A percentile compares a stretch with the other conserved stretches of the same genome.
Conservation (phyloP, 2,329 filamentous ascomycete species). For the Stachybotrys chlorohalonatus region DNA sequence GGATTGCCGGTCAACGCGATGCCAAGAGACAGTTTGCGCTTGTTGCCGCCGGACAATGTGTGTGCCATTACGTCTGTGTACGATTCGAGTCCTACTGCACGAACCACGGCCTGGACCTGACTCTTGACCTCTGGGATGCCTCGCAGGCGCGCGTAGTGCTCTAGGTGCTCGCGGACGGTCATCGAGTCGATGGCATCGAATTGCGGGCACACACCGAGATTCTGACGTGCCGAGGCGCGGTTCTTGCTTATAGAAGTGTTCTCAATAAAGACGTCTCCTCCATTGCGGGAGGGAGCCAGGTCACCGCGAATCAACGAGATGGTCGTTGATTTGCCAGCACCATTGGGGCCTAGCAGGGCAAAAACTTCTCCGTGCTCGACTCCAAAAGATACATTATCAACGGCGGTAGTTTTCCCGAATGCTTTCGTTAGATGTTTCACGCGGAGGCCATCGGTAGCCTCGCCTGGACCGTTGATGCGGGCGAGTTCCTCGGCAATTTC, state of each 20-base stretch:
- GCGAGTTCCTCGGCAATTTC: constrained; percentile 14
- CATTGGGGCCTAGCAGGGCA: constrained; percentile 67
- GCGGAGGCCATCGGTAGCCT: constrained; percentile 41
- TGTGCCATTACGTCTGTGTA: constrained; percentile 69
- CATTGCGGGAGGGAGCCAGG: constrained; percentile 57
- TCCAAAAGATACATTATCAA: constrained; percentile 64
- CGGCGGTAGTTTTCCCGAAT: constrained; percentile 55
- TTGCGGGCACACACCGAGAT: constrained; percentile 87
- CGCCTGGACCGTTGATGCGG: constrained; percentile 16
- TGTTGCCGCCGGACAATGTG: constrained; percentile 82
- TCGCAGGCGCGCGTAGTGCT: constrained; percentile 78
- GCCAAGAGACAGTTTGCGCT: constrained; percentile 80
- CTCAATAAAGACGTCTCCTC: constrained; percentile 77
- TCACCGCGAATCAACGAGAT: constrained; percentile 89
- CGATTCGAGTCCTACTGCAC: constrained; percentile 65
- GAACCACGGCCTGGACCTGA: constrained; percentile 71
- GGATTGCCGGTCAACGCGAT: constrained; percentile 93
- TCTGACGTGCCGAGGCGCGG: constrained; percentile 61
- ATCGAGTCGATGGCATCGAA: constrained; percentile 83
- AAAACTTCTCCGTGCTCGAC: constrained; percentile 62
- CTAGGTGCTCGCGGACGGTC: constrained; percentile 79
- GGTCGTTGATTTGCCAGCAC: constrained; percentile 77
- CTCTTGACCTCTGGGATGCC: constrained; percentile 67
- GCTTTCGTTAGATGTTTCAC: constrained; percentile 59
- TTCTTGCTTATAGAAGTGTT: constrained; percentile 64